Percentiles rank a stretch among this genome's conserved stretches.
Evolutionary conservation across 106 monocot genomes (phyloP).

Genomic region (Cymbidium sinense): DNA sequence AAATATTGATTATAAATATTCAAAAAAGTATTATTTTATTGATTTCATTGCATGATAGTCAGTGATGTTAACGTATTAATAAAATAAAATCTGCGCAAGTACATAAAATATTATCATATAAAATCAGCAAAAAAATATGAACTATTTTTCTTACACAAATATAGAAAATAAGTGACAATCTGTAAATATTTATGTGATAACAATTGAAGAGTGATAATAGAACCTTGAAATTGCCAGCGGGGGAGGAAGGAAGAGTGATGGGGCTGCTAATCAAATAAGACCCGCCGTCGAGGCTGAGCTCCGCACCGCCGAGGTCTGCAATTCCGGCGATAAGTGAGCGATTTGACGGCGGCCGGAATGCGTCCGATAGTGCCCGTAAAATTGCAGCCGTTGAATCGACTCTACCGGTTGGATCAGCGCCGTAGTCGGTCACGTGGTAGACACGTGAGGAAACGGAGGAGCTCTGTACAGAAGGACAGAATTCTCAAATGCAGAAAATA

Average conservation of each 20-base stretch:
- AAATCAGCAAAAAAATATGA: too few relatives aligned
- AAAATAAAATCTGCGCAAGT: too few relatives aligned
- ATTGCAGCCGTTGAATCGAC: slow-evolving; percentile 55
- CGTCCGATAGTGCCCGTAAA: slow-evolving; percentile 38
- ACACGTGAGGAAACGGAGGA: slow-evolving; percentile 26
- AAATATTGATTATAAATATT: too few relatives aligned
- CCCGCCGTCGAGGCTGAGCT: slow-evolving; percentile 61
- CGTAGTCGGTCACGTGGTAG: slow-evolving; percentile 64
- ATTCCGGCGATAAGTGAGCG: slow-evolving; percentile 36
- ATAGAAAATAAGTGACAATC: too few relatives aligned
- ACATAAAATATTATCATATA: too few relatives aligned
- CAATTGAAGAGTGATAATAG: too few relatives aligned
- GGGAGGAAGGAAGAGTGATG: slow-evolving; percentile 22
- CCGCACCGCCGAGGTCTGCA: slow-evolving; percentile 59
- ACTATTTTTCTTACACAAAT: too few relatives aligned
- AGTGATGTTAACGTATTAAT: too few relatives aligned
- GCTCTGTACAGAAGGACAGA: background rate
- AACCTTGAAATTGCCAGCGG: slow-evolving; percentile 68
- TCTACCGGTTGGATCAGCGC: slow-evolving; percentile 58
- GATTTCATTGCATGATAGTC: too few relatives aligned
- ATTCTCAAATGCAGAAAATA: too few relatives aligned
- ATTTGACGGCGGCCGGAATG: slow-evolving; percentile 22
- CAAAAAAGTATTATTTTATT: too few relatives aligned
- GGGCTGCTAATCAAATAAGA: slow-evolving; percentile 44
- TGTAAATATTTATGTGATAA: too few relatives aligned